phyloP scores from a whole-genome alignment of 306 rosid species.

The Lupinus albus region DNA sequence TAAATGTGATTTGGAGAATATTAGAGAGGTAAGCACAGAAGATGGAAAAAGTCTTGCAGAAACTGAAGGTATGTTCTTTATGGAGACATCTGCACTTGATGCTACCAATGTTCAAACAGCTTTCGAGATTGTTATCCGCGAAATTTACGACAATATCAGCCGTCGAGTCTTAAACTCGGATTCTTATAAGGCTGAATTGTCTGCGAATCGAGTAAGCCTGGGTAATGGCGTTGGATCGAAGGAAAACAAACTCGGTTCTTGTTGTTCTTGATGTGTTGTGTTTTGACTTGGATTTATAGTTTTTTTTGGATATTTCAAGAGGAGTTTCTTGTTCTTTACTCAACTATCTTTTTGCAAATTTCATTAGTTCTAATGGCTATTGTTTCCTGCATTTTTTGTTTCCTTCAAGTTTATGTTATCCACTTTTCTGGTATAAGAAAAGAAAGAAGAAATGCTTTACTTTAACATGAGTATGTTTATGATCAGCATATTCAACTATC shows the following conservation, averaged over 20 bases:
- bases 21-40: constrained; percentile 77
- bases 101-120: constrained; percentile 80
- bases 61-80: constrained; percentile 82
- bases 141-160: constrained; percentile 82
- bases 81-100: constrained; percentile 96
- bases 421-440: background rate
- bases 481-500: background rate
- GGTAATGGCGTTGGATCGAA: constrained; percentile 66
- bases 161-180: constrained; percentile 77
- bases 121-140: constrained; percentile 76
- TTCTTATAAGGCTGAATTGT: constrained; percentile 79
- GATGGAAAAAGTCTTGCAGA: constrained; percentile 85
- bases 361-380: constrained; percentile 15
- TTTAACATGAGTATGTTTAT: constrained; percentile 5
- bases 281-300: constrained; percentile 34
- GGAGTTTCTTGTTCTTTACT: constrained; percentile 33
- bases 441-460: background rate
- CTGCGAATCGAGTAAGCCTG: constrained; percentile 75
- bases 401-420: constrained; percentile 3
- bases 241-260: constrained; percentile 51
- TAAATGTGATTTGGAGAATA: constrained; percentile 85
- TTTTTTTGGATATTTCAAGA: constrained; percentile 36
- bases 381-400: background rate
- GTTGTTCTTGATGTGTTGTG: constrained; percentile 64
- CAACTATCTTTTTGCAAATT: background rate